Conservation (phyloP, 202 grass and related monocot genomes). For the Schoenoplectus tabernaemontani region DNA sequence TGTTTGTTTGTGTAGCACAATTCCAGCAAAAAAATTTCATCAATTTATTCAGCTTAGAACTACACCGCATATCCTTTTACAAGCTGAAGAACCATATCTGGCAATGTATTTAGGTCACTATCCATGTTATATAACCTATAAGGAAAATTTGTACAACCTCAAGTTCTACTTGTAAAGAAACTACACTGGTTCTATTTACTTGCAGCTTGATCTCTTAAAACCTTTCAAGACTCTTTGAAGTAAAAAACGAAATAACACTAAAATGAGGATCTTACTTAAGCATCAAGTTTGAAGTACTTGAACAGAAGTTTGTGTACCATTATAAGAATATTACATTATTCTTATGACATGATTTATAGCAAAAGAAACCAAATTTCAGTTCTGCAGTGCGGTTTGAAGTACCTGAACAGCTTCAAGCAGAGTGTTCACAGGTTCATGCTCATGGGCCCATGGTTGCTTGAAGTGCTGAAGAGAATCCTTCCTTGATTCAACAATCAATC, state of each 20-base stretch:
- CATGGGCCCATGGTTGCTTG: constrained; percentile 94
- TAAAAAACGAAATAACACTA: not conserved
- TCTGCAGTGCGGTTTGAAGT: constrained; percentile 17
- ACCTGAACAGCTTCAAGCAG: constrained; percentile 85
- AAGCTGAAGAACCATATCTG: not conserved
- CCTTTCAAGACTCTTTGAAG: not conserved
- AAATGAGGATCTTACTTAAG: not conserved
- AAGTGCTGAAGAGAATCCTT: constrained; percentile 69
- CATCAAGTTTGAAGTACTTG: too few species aligned
- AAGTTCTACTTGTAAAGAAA: not conserved
- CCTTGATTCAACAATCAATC: constrained; percentile 72
- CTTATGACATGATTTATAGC: not conserved
- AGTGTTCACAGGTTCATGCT: constrained; percentile 56
- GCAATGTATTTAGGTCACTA: not conserved
- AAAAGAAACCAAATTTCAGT: not conserved
- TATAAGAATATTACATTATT: not conserved
- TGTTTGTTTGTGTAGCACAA: not conserved
- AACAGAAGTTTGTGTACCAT: too few species aligned
- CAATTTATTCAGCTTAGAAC: not conserved
- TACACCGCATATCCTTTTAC: not conserved
- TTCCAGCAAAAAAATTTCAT: not conserved
- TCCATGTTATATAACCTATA: not conserved
- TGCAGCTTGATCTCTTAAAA: not conserved
- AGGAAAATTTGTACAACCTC: not conserved
- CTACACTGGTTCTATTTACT: not conserved